Evolutionary conservation across 2,329 filamentous ascomycete genomes (phyloP), one percentile per base, ranked within the genome.

Genomic region (Fusarium gaditjirri): DNA sequence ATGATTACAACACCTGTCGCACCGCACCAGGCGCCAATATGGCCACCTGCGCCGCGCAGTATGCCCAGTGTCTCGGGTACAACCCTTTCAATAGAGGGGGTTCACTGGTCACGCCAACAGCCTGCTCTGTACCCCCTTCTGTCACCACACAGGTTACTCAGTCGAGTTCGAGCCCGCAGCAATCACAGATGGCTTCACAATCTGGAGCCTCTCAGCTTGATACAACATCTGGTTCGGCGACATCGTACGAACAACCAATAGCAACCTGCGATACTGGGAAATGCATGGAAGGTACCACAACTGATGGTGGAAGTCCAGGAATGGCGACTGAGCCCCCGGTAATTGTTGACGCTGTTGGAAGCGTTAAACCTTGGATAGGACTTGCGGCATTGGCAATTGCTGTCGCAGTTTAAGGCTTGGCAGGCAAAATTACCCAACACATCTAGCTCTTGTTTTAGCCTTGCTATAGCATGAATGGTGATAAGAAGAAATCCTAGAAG

Each of bases 31-130:
- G 19, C 4, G 65, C 65, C 17, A 68, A 68, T 19, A 54, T 47
- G 27, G 27, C 65, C 10, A 49, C 21, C 8, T 68, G 65, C 35
- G 65, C 65, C 3, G 47, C 55, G 3, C 10, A 54, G 27, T 68
- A 50, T 5, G 62, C 65, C 21, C 19, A 43, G 5, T 68, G 65
- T 13, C 55, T 68, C 7, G 65, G 63, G 0, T 62, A 68, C 14
- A 68, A 67, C 21, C 65, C 65, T 13, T 68, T 68, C 33, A 14
- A 47, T 6, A 23, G 36, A 25, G 36, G 44, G 6, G 61, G 65
- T 14, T 61, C 65, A 1, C 35, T 68, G 5, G 55, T 49, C 3
- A 68, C 63, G 1, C 63, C 63, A 1, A 68, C 63, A 9, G 63
- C 21, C 14, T 68, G 65, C 29, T 68, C 63, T 6, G 41, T 43